Evolutionary conservation across 164 flowering plant genomes (phyloP).

Genomic region (Kingdonia uniflora): DNA sequence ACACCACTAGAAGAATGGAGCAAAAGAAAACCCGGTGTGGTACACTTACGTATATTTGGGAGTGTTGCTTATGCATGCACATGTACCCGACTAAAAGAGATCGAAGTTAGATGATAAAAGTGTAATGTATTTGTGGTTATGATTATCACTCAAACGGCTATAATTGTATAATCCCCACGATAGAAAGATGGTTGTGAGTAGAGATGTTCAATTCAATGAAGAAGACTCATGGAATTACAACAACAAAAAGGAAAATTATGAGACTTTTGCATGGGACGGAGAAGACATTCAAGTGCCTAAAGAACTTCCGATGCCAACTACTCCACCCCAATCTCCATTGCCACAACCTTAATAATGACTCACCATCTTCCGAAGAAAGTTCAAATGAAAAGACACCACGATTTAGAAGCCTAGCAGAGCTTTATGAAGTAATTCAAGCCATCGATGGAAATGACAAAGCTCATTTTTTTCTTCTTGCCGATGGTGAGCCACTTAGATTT

Average conservation of each 20-base stretch:
- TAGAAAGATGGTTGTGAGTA: background rate
- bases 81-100: background rate
- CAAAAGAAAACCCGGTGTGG: background rate
- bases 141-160: background rate
- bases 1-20: slow-evolving; percentile 6
- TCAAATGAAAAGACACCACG: no score
- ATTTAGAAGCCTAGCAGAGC: no score
- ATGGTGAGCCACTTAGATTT: background rate
- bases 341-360: no score
- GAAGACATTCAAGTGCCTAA: no score
- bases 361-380: no score
- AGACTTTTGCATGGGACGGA: no score
- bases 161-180: background rate
- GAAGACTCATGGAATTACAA: no score
- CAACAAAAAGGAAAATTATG: no score
- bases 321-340: no score
- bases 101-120: background rate
- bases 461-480: background rate
- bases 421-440: no score
- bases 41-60: background rate
- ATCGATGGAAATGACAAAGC: background rate
- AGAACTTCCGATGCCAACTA: no score
- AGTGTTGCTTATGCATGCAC: slow-evolving; percentile 1
- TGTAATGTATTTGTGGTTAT: background rate
- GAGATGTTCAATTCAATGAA: no score